phyloP scores from a whole-genome alignment of 2,329 filamentous ascomycete species.

The Pyricularia pennisetigena region DNA sequence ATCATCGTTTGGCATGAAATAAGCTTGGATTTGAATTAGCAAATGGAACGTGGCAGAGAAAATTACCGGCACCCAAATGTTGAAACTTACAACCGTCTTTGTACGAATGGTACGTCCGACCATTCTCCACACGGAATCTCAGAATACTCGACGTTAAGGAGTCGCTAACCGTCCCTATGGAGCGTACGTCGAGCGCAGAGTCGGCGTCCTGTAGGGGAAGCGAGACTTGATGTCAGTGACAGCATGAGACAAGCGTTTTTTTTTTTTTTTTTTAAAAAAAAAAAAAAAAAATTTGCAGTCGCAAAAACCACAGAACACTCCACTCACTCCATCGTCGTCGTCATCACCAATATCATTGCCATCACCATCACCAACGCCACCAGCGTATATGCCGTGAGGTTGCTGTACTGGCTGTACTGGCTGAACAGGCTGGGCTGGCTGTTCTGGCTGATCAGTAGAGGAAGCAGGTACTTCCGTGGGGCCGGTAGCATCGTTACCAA shows the following conservation, averaged over 20 bases:
- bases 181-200: neutral
- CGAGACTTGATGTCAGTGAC: neutral
- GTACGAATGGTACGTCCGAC: constrained; percentile 26
- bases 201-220: neutral
- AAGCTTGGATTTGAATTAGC: constrained; percentile 10
- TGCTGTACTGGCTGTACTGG: neutral
- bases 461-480: neutral
- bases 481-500: neutral
- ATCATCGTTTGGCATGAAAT: constrained; percentile 27
- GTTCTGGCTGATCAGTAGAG: neutral
- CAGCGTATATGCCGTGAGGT: neutral
- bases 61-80: neutral
- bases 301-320: neutral
- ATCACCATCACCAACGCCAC: neutral
- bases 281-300: no score
- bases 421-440: neutral
- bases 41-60: neutral
- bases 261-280: no score
- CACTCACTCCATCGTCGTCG: neutral
- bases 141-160: constrained; percentile 18
- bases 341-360: neutral
- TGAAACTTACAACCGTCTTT: constrained; percentile 18
- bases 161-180: constrained; percentile 6
- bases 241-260: neutral
- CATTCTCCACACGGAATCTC: constrained; percentile 21